These are phyloP conservation scores for Colletotrichum sp. DNA, from an alignment of 2,329 filamentous ascomycete species.

Conservation along the genomic window DNA sequence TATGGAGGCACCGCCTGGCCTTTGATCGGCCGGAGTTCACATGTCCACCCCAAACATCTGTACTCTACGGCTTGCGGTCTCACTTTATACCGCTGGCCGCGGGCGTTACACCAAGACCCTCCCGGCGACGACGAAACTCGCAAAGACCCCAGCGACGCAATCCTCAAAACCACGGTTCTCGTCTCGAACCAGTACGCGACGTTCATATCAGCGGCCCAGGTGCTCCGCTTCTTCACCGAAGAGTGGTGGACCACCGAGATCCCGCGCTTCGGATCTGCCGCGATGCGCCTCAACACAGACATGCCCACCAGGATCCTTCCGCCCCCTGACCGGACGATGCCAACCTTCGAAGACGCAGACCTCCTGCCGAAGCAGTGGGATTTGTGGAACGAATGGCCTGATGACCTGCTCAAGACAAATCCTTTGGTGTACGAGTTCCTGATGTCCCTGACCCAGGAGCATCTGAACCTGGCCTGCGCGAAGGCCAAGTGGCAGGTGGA, in stretches of 20 bases:
- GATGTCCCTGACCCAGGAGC: neutral
- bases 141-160: neutral
- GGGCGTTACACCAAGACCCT: neutral
- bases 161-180: neutral
- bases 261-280: slow-evolving; percentile 26
- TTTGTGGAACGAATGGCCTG: neutral
- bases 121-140: neutral
- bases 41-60: neutral
- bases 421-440: neutral
- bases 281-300: slow-evolving; percentile 6
- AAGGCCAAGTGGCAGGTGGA: neutral
- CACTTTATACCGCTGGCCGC: neutral
- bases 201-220: neutral
- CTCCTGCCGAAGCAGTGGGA: neutral
- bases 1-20: slow-evolving; percentile 2
- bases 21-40: neutral
- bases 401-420: neutral
- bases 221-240: slow-evolving; percentile 23
- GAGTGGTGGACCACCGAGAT: slow-evolving; percentile 31
- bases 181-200: neutral
- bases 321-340: neutral
- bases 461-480: neutral
- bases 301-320: neutral
- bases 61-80: neutral
- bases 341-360: neutral